Base-by-base conservation (phyloP, 108 stramenopile genomes). In the Nitzschia palea region DNA sequence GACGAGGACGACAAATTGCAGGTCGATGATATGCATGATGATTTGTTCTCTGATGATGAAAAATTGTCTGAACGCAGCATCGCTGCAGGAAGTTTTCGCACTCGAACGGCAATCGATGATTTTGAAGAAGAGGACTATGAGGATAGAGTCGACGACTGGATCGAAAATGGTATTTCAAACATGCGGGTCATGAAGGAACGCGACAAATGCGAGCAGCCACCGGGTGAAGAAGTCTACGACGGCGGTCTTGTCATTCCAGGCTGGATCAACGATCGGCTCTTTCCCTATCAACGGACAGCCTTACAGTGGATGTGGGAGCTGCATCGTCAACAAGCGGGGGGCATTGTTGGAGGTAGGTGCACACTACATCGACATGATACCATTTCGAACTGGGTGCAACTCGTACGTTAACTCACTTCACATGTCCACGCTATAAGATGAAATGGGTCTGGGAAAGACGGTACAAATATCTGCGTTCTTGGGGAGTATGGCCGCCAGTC, bases 231-330 rank as follows among this genome's bases (percentile, higher is more conserved):
- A 26, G 53, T 71, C 29, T 80, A 80, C 33, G 79, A 81, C 10
- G 86, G 87, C 33, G 89, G 93, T n/a, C 76, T 94, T 6, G 65
- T 71, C 26, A 73, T 94, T 30, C 93, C 93, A 2, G 93, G 82
- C 5, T 94, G 89, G 89, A 71, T 88, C 22, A 94, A 94, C 50
- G 67, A 94, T 74, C 72, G 87, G 0, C 70, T 97, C 15, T 94
- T 94, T 76, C 79, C 76, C 1, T 95, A 94, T 55, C 94, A 95
- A 67, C 64, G 89, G 15, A 80, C 81, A 20, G 96, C 88, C 5
- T 51, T 98, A 29, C 69, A 85, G 27, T 98, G 96, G 96, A 88
- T 99, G 88, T 98, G 96, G 96, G 89, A 93, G 54, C 81, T 97
- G 26, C 90, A 97, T 73, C 76, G 78, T 40, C 89, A 97, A 73